Evolutionary conservation across 306 rosid genomes (phyloP).

Genomic region (Quercus aquifolioides): DNA sequence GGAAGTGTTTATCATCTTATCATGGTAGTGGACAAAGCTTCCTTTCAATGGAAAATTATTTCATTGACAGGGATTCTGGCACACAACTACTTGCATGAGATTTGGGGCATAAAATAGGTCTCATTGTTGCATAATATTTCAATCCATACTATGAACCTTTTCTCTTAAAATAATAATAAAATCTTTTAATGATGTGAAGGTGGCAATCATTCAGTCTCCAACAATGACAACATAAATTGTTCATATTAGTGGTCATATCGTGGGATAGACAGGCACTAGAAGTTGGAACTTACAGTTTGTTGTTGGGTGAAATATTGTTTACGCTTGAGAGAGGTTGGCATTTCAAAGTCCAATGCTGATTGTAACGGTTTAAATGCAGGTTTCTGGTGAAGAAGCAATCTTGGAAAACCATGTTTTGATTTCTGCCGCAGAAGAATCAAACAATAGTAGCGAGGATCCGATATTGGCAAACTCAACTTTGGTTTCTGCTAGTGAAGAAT

Average conservation of each 20-base stretch:
- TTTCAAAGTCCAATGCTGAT: conserved; percentile 13
- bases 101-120: not conserved
- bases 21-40: not conserved
- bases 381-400: conserved; percentile 23
- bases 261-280: not conserved
- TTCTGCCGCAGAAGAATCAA: not conserved
- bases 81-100: not conserved
- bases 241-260: not conserved
- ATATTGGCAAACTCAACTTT: not conserved
- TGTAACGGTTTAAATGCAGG: conserved; percentile 35
- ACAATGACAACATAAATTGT: not conserved
- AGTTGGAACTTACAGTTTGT: not conserved
- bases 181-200: not conserved
- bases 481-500: not conserved
- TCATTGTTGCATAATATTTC: not conserved
- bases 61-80: not conserved
- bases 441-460: not conserved
- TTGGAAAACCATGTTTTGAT: not conserved
- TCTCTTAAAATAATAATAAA: not conserved
- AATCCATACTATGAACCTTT: not conserved
- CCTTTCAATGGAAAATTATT: not conserved
- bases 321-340: not conserved
- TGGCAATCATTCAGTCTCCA: not conserved
- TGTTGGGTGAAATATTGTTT: not conserved
- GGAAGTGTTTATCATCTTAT: not conserved